phyloP scores from a whole-genome alignment of 495 filamentous ascomycete species.

The Staphylotrichum longicolle region DNA sequence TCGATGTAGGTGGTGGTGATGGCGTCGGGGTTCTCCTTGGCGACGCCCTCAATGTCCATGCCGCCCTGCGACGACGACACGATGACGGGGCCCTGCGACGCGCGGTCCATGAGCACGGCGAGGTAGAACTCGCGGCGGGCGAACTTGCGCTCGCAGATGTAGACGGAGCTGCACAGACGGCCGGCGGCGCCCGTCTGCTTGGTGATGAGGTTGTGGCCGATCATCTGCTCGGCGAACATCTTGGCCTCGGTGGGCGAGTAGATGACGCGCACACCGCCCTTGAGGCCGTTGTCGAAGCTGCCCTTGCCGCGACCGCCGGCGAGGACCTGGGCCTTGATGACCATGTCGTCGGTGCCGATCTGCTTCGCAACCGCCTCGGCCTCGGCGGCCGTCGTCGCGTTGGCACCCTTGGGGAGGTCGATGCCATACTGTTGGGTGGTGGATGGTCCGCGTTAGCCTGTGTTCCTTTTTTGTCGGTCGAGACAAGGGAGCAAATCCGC shows the following conservation, averaged over 20 bases:
- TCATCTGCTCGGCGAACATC: constrained; percentile 99
- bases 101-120: constrained; percentile 94
- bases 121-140: constrained; percentile 98
- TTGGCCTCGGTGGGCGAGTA: constrained; percentile 85
- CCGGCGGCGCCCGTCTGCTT: constrained; percentile 95
- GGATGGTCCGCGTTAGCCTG: constrained; percentile 16
- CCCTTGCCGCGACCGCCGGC: constrained; percentile 97
- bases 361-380: constrained; percentile 87
- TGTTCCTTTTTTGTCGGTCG: neutral
- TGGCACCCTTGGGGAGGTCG: constrained; percentile 82
- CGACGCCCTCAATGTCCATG: constrained; percentile 98
- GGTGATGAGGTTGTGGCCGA: constrained; percentile 98
- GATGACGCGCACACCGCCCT: constrained; percentile 97
- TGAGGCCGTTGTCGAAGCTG: constrained; percentile 94
- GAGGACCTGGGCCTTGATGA: constrained; percentile 99
- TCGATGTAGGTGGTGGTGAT: constrained; percentile 91
- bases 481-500: neutral
- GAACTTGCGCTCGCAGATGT: constrained; percentile 99
- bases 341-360: constrained; percentile 93
- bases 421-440: constrained; percentile 73
- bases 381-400: constrained; percentile 78
- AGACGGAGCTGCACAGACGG: constrained; percentile 91
- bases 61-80: constrained; percentile 97
- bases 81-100: constrained; percentile 87
- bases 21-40: constrained; percentile 94